Evolutionary conservation across 2,329 filamentous ascomycete genomes (phyloP).

Genomic region (Alternaria tenuissima): DNA sequence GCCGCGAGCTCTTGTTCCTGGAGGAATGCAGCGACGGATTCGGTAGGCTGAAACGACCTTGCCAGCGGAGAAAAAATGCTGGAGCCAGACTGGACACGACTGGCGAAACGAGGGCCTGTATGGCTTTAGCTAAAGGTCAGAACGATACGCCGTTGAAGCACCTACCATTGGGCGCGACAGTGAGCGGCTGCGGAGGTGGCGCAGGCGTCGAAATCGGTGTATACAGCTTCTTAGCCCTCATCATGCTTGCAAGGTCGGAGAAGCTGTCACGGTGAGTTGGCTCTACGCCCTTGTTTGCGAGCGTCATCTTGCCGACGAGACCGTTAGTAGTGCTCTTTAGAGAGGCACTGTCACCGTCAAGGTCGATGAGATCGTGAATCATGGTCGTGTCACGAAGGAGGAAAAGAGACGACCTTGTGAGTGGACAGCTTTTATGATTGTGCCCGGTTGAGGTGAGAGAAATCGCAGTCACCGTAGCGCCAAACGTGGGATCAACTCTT

Average conservation of each 20-base stretch:
- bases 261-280: slow-evolving; percentile 24
- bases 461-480: slow-evolving; percentile 12
- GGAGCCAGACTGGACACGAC: not conserved
- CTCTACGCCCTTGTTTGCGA: not conserved
- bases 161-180: slow-evolving; percentile 4
- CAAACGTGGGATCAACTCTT: slow-evolving; percentile 7
- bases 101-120: slow-evolving; percentile 14
- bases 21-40: slow-evolving; percentile 18
- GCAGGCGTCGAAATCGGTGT: not conserved
- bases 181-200: not conserved
- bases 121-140: slow-evolving; percentile 1
- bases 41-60: not conserved
- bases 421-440: not conserved
- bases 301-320: not conserved
- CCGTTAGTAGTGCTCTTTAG: not conserved
- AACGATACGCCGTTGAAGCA: not conserved
- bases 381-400: not conserved
- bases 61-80: slow-evolving; percentile 16
- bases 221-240: slow-evolving; percentile 31
- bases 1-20: slow-evolving; percentile 8
- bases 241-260: slow-evolving; percentile 23
- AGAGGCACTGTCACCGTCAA: slow-evolving; percentile 4
- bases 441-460: slow-evolving; percentile 9
- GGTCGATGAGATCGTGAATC: slow-evolving; percentile 21
- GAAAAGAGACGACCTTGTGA: not conserved